phyloP scores from a whole-genome alignment of 805 yeast genomes.

The Pichia sporocuriosa region DNA sequence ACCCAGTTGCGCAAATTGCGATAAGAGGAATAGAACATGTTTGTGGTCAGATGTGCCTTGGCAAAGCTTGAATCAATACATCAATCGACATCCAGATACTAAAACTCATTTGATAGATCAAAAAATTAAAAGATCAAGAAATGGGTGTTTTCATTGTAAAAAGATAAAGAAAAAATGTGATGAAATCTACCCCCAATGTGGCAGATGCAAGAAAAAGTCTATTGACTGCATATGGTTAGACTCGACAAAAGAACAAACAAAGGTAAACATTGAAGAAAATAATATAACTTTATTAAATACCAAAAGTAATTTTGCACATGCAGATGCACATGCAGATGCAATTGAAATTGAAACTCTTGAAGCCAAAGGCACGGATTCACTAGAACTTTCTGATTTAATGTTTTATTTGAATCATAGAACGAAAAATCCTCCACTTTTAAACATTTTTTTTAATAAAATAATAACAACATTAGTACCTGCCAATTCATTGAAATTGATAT shows the following conservation, averaged over 20 bases:
- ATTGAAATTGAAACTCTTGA: no score
- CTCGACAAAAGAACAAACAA: background rate
- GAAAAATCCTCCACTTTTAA: background rate
- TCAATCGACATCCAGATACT: background rate
- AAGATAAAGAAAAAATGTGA: conserved; percentile 9
- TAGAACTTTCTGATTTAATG: background rate
- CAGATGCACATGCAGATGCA: no score
- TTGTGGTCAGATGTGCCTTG: background rate
- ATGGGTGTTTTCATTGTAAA: conserved; percentile 9
- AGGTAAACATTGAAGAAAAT: background rate
- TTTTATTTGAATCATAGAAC: background rate
- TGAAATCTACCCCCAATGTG: conserved; percentile 7
- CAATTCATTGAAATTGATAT: background rate
- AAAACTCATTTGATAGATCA: background rate
- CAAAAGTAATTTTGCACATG: no score
- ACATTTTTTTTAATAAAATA: background rate
- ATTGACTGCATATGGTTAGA: background rate
- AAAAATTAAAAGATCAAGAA: conserved; percentile 3
- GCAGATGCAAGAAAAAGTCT: conserved; percentile 2
- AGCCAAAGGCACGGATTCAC: background rate
- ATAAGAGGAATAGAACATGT: background rate
- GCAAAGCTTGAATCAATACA: background rate
- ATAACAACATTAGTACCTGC: background rate
- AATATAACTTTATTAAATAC: background rate
- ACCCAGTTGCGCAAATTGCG: background rate